These are phyloP conservation scores for Pigoraptor vietnamica DNA, from an alignment of 78 protist species.

Conservation along the genomic window DNA sequence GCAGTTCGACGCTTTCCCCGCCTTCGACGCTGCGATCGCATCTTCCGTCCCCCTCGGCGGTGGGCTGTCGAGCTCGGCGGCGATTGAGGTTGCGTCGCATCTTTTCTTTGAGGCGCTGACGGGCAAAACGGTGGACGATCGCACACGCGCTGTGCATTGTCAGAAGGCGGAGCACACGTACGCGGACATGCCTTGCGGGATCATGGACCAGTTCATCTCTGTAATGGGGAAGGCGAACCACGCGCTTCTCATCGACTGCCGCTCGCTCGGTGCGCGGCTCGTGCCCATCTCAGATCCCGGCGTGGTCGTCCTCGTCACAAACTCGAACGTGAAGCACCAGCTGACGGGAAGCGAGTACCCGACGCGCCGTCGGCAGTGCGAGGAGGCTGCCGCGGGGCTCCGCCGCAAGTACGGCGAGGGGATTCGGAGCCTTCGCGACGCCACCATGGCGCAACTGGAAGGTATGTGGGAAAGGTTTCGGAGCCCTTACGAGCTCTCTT, in stretches of 20 bases:
- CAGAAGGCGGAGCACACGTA: slow-evolving; percentile 33
- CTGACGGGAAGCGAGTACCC: slow-evolving; percentile 34
- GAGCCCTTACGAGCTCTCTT: neutral
- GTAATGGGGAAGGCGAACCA: slow-evolving; percentile 17
- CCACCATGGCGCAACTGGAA: slow-evolving; percentile 12
- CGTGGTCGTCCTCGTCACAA: slow-evolving; percentile 12
- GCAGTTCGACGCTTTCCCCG: slow-evolving; percentile 13
- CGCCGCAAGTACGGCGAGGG: slow-evolving; percentile 4
- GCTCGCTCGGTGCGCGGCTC: neutral
- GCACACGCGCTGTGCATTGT: neutral
- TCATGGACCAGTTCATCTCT: slow-evolving; percentile 37
- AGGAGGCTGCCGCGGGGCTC: neutral
- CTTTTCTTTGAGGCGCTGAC: slow-evolving; percentile 19
- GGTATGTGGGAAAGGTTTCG: neutral
- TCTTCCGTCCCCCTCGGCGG: slow-evolving; percentile 28
- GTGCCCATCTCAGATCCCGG: slow-evolving; percentile 1
- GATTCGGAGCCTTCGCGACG: slow-evolving; percentile 1
- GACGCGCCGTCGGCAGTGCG: slow-evolving; percentile 31
- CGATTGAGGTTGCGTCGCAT: slow-evolving; percentile 29
- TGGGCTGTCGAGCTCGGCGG: slow-evolving; percentile 33
- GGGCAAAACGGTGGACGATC: neutral
- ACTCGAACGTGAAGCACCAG: slow-evolving; percentile 20
- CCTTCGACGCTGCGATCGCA: neutral
- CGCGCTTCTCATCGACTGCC: slow-evolving; percentile 28
- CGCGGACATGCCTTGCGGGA: slow-evolving; percentile 37